Base-by-base conservation (phyloP, 805 yeast species). In the Schizosaccharomyces osmophilus region DNA sequence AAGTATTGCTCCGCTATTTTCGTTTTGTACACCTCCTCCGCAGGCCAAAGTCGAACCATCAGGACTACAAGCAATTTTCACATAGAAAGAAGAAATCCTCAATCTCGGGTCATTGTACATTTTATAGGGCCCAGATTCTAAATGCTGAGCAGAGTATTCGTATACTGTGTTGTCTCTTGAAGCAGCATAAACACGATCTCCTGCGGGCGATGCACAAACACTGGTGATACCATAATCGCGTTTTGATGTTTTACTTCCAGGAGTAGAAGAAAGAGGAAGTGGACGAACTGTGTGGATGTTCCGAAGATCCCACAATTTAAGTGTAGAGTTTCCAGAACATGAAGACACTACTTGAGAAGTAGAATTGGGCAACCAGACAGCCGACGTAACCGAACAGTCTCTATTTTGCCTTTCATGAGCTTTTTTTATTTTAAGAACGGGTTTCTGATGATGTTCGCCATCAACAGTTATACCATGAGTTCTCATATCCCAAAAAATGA, bases 401-500 rank as follows among this genome's bases (percentile, higher is more conserved):
- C 48, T 29, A 32, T 19, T 24, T 17, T 31, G 19, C 6, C 26
- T 32, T 41, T 36, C 60, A 36, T 57, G 60, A 3, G 60, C 60
- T 31, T 36, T 13, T 22, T 22, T 36, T 29, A 57, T 41, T 17
- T 24, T 19, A n/a, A 36, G 26, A 4, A 57, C 60, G 9, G 60
- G 60, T 41, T 57, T 57, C 11, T 57, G 60, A 36, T 19, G 19
- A 36, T 36, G 48, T 19, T 36, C 48, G 4, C 60, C 60, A 41
- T 41, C 60, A 41, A 36, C 36, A 13, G 48, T 57, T 26, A 41
- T 41, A 15, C 48, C 60, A 11, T 36, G 43, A 22, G 54, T 42
- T n/a, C 61, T 55, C 54, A 59, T 41, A 59, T 59, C 61, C 61
- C 61, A 59, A 42, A 59, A 31, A 17, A 42, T 41, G 26, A 59